Percentiles rank a stretch among this genome's conserved stretches.
phyloP scores from a whole-genome alignment of 345 rosid species.

The Eucalyptus victrix region DNA sequence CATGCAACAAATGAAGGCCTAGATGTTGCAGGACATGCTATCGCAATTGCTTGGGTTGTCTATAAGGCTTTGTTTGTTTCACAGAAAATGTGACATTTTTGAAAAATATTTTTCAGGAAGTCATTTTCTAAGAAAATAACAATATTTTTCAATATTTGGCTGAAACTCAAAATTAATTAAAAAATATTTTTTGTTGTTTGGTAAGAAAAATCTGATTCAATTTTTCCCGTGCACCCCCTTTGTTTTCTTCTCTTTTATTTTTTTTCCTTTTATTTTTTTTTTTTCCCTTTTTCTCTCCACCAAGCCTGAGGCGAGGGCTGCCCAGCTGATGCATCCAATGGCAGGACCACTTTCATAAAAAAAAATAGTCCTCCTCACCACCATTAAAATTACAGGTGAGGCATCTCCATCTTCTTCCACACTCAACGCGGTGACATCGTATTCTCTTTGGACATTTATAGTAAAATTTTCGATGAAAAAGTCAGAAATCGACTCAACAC shows the following conservation, averaged over 20 bases:
- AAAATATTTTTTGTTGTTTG: too few relatives aligned
- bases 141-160: rapidly evolving
- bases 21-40: slow-evolving; percentile 75
- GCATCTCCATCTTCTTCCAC: not conserved
- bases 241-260: too few relatives aligned
- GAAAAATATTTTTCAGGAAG: too few relatives aligned
- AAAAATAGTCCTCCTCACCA: not conserved
- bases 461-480: not conserved
- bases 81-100: rapidly evolving
- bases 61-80: slow-evolving; percentile 19
- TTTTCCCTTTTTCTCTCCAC: not conserved
- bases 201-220: too few relatives aligned
- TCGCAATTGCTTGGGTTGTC: slow-evolving; percentile 86
- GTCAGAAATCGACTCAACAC: too few relatives aligned
- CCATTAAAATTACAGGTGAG: not conserved
- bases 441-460: not conserved
- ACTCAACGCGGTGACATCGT: not conserved
- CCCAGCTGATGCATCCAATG: not conserved
- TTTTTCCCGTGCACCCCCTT: too few relatives aligned
- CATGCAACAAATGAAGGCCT: slow-evolving; percentile 56
- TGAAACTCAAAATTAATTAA: too few relatives aligned
- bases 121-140: too few relatives aligned
- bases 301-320: not conserved
- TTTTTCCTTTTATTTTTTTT: rapidly evolving
- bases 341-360: not conserved